These are phyloP conservation scores for Mercurialis annua DNA, from an alignment of 345 rosid species.

Conservation along the genomic window DNA sequence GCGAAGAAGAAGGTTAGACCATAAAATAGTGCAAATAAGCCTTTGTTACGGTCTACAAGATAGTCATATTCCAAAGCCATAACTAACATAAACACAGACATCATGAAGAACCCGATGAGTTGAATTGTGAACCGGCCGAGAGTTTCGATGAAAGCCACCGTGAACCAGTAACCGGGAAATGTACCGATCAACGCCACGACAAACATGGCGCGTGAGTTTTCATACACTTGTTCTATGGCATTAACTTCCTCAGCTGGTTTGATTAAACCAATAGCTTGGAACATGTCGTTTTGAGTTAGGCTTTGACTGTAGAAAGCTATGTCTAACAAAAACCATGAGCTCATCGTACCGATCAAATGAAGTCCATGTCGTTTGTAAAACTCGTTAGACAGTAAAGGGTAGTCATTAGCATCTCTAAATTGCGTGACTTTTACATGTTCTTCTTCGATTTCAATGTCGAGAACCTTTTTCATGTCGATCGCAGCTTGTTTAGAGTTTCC, in stretches of 20 bases:
- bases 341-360: conserved; percentile 47
- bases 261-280: conserved; percentile 36
- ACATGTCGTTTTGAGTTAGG: conserved; percentile 54
- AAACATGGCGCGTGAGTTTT: conserved; percentile 53
- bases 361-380: conserved; percentile 42
- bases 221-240: conserved; percentile 41
- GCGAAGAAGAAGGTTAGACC: conserved; percentile 57
- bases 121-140: conserved; percentile 50
- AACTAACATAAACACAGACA: conserved; percentile 47
- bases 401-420: conserved; percentile 31
- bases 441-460: conserved; percentile 36
- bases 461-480: conserved; percentile 51
- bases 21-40: conserved; percentile 35
- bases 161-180: conserved; percentile 65
- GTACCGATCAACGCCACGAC: conserved; percentile 42
- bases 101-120: conserved; percentile 54
- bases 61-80: conserved; percentile 37
- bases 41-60: conserved; percentile 23
- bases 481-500: conserved; percentile 60
- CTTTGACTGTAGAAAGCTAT: conserved; percentile 58
- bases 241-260: conserved; percentile 5
- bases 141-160: conserved; percentile 43
- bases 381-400: conserved; percentile 34
- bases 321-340: conserved; percentile 55
- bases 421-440: conserved; percentile 29